Base-by-base conservation (phyloP, 768 basidiomycete species). In the Termitomyces sp. region DNA sequence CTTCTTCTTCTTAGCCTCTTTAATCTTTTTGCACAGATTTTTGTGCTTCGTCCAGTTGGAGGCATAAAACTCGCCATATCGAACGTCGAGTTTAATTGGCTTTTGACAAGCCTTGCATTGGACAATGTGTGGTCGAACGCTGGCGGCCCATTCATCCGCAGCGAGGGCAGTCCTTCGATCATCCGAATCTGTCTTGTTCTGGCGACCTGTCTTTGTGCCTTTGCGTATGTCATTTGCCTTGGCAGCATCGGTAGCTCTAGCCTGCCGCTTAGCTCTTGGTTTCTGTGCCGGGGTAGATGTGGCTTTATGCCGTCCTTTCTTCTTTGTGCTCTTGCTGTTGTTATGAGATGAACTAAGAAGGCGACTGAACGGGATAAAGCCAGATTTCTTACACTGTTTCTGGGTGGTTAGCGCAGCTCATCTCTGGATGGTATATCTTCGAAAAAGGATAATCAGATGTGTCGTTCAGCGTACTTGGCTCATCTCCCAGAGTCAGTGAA, bases 1-100 rank as follows among this genome's bases (percentile, higher is more conserved):
- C n/a, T 26, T 39, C n/a, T 26, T 39, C n/a, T 39, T 6, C 20
- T 2, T 28, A n/a, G 51, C 36, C 8, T 39, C 16, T 1, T 4
- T n/a, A 12, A 51, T 51, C 5, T 7, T 37, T 12, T 28, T 51
- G 51, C 51, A 51, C 5, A 10, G 39, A 3, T 28, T 28, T 20
- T 28, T n/a, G 10, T 56, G 55, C 26, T 47, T 56, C 7, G 5
- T 49, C 55, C 55, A 56, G 15, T 56, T 56, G 1, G 55, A 49
- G 6, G 34, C 28, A 26, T 56, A 56, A 10, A 29, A 56, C 18
- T 48, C 36, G 1, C 47, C 55, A 20, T 28, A 39, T 7, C 55
- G 36, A 20, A 22, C 20, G n/a, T 56, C 55, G 18, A 56, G 55
- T 41, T n/a, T 49, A 4, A 56, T 56, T 13, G 28, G 26, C n/a